A percentile compares a stretch with the other conserved stretches of the same genome.
Conservation (phyloP, 1,139 yeast species). For the Yueomyces sp. region DNA sequence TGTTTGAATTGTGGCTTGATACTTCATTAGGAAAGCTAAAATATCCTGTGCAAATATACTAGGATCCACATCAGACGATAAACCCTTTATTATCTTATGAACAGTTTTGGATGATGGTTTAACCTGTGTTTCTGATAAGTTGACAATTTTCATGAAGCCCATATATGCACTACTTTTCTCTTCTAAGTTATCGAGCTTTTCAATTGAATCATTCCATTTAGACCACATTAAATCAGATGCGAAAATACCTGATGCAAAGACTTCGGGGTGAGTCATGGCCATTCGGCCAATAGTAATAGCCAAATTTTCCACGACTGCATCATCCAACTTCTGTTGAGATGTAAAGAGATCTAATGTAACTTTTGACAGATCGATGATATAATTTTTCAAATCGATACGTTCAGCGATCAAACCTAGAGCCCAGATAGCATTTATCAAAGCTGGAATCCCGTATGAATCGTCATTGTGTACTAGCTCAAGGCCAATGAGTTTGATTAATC, state of each 20-base stretch:
- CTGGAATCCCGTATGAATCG: constrained; percentile 40
- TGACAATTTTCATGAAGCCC: constrained; percentile 22
- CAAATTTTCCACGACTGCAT: constrained; percentile 67
- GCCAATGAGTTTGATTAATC: constrained; percentile 50
- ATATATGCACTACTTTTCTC: constrained; percentile 23
- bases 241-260: constrained; percentile 34
- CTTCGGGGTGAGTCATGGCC: constrained; percentile 53
- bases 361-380: constrained; percentile 45
- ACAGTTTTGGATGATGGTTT: constrained; percentile 13
- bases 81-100: constrained; percentile 15
- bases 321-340: constrained; percentile 26
- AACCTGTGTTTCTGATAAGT: constrained; percentile 11
- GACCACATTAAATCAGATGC: constrained; percentile 17
- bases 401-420: constrained; percentile 77
- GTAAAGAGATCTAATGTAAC: constrained; percentile 54
- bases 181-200: constrained; percentile 18
- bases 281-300: constrained; percentile 91
- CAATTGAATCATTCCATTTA: constrained; percentile 19
- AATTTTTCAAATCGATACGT: constrained; percentile 50
- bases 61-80: constrained; percentile 17
- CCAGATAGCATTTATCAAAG: constrained; percentile 85
- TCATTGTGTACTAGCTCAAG: constrained; percentile 41
- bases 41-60: constrained; percentile 17
- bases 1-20: constrained; percentile 11
- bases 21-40: constrained; percentile 13